Evolutionary conservation across 768 basidiomycete species (phyloP), one percentile per base, ranked within the genome.

Genomic region (Suillus discolor): DNA sequence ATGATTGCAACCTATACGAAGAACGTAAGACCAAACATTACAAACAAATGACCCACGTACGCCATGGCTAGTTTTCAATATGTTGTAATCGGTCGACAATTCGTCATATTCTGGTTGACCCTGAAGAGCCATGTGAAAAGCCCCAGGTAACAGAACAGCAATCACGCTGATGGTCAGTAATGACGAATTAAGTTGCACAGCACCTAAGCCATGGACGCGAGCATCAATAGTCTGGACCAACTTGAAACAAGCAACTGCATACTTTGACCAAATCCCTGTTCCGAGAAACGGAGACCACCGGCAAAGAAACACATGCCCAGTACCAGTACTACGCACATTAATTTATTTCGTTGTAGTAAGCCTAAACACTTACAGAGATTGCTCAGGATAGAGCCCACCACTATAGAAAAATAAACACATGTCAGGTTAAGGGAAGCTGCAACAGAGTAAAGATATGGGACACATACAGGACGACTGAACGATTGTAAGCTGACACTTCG

Each of bases 251-350:
- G 4, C 41, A 39, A 62, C 23, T 31, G 76, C 87, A 62, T 70
- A 93, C 92, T 88, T 4, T 81, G 74, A 68, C 91, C 88, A 68
- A 93, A 93, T 1, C 85, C 89, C 74, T 94, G 93, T 71, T 94
- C 91, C 4, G 89, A 87, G 69, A 89, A 94, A 20, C 85, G 83
- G 66, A 88, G 71, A 0, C 92, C 92, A 23, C 93, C 92, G 0
- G 92, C 93, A 67, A 94, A 90, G 77, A 94, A 92, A 71, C 91
- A 92, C 76, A 94, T 86, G 23, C 93, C 93, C 16, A 94, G 83
- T n/a, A 95, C 92, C 42, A 96, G 85, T 3, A 96, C 92, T 93
- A 61, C n/a, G 39, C 45, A 61, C 64, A 63, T 51, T 23, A 62
- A 42, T 42, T 28, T 5, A 12, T 2, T 44, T 25, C 25, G 1